Evolutionary conservation across 257 asterid species (phyloP).

Genomic region (Scutellaria galericulata): DNA sequence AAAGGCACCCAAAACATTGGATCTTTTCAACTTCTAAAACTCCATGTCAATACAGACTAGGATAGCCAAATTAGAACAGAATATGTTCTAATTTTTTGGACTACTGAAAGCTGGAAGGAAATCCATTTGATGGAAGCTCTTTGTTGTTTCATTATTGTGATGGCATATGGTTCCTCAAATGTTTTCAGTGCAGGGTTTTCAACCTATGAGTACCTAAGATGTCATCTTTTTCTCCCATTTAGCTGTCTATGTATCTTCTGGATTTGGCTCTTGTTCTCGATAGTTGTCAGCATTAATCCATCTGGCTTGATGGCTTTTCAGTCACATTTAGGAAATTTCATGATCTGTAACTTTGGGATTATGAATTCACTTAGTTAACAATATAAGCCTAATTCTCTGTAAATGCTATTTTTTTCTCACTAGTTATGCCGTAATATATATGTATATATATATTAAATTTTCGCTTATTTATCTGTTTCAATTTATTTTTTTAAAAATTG

Average conservation of each 20-base stretch:
- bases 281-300: not conserved
- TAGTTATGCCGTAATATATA: not conserved
- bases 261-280: not conserved
- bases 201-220: not conserved
- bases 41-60: not conserved
- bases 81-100: slow-evolving; percentile 9
- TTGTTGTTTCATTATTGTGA: slow-evolving; percentile 1
- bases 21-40: not conserved
- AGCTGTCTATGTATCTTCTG: slow-evolving; percentile 18
- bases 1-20: not conserved
- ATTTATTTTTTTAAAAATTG: slow-evolving; percentile 12
- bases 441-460: no score
- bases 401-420: slow-evolving; percentile 11
- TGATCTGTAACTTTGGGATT: not conserved
- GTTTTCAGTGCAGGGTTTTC: not conserved
- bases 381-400: not conserved
- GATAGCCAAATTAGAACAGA: not conserved
- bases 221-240: slow-evolving; percentile 8
- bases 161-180: slow-evolving; percentile 4
- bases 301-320: slow-evolving; percentile 1
- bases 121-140: not conserved
- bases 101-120: slow-evolving; percentile 7
- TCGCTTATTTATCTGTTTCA: not conserved
- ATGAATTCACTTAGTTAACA: not conserved
- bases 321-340: not conserved